Base-by-base conservation (phyloP, 495 filamentous ascomycete genomes). In the Tuber brumale region DNA sequence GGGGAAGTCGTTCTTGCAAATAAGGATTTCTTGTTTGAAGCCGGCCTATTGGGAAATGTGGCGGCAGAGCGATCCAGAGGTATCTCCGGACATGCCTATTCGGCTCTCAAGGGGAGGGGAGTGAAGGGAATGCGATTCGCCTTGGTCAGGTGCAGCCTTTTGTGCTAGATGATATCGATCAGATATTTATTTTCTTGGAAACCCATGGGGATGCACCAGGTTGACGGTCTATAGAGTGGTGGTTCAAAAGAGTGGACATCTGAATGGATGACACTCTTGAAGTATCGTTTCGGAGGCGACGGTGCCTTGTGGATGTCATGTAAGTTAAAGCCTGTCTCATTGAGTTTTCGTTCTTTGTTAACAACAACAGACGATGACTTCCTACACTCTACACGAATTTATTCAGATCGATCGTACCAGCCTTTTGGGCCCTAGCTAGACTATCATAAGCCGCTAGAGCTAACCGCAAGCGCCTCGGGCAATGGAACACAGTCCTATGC, bases 161-260 rank as follows among this genome's bases (percentile, higher is more conserved):
- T 35, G 31, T 41, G 10, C 4, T 18, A 16, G 21, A 6, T 57
- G 27, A 71, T 16, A 7, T 69, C 44, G 75, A 82, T 3, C 83
- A 84, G 10, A 85, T 73, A 12, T n/a, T 5, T 27, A 35, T 12
- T 46, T 2, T 27, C 9, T 42, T 74, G 88, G 89, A 70, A 97
- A 97, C 79, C 94, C 94, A 0, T 97, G 94, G 94, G 95, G 95
- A 1, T 89, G 87, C 72, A 88, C 88, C 6, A 94, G 95, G 84
- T 97, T 94, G 92, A 90, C 18, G 92, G 92, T 10, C 84, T 92
- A 6, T 96, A 93, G 92, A 92, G 91, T 81, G 85, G 85, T 71
- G 84, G 95, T 27, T 94, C 91, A 14, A 93, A 94, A 80, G 91
- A 97, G 84, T 97, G 94, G 93, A 97, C 93, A 2, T 85, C 92